Evolutionary conservation across 148 eudicot genomes (phyloP).

Genomic region (Camellia granthamiana): DNA sequence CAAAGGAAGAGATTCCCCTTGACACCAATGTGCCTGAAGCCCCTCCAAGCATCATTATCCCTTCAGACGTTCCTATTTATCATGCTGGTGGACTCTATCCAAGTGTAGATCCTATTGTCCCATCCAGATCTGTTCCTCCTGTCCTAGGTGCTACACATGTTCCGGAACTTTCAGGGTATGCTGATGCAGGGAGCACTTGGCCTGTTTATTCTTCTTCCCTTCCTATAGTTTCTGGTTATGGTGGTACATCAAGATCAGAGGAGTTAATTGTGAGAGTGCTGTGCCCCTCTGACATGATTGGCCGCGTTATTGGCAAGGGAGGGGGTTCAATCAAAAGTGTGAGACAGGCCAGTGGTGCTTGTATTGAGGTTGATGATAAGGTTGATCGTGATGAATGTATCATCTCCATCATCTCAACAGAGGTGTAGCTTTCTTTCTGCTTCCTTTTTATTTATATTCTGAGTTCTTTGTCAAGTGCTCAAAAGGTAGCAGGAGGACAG

Average conservation of each 20-base stretch:
- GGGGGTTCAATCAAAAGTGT: too few relatives aligned
- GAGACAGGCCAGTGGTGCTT: too few relatives aligned
- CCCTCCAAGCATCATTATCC: constrained; percentile 79
- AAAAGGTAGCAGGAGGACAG: too few relatives aligned
- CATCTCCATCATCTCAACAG: too few relatives aligned
- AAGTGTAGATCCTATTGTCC: constrained; percentile 48
- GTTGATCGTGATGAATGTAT: too few relatives aligned
- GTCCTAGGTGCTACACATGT: constrained; percentile 47
- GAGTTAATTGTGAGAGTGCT: constrained; percentile 67
- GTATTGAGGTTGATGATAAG: too few relatives aligned
- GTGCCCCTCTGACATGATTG: too few relatives aligned
- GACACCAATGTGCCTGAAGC: constrained; percentile 63
- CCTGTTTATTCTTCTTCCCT: constrained; percentile 62
- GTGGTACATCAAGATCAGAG: constrained; percentile 56
- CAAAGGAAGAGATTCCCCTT: constrained; percentile 81
- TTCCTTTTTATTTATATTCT: too few relatives aligned
- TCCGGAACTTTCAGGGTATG: constrained; percentile 55
- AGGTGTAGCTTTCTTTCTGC: too few relatives aligned
- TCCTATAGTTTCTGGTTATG: constrained; percentile 66
- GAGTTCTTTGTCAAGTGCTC: too few relatives aligned
- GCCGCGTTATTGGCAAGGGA: too few relatives aligned
- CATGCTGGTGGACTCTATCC: constrained; percentile 65
- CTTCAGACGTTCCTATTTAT: constrained; percentile 80
- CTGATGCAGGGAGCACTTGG: constrained; percentile 61
- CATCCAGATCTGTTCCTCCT: constrained; percentile 60